Percentiles rank a stretch among this genome's conserved stretches.
Conservation (phyloP, 306 rosid genomes). For the Ceratonia siliqua region DNA sequence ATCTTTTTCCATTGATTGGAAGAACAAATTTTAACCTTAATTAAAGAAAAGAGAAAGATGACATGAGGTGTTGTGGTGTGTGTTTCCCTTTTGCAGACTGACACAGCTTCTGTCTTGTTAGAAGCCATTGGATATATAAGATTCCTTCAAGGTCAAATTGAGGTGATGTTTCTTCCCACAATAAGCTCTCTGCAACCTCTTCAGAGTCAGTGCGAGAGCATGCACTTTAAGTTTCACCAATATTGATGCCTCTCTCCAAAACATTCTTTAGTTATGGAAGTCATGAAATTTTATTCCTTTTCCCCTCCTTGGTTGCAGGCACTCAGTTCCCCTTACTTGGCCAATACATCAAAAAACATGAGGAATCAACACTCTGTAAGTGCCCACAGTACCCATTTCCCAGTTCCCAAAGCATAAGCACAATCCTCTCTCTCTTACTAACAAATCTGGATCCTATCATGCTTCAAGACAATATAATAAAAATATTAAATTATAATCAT, state of each 20-base stretch:
- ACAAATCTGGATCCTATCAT: too few species aligned
- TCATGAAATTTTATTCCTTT: conserved; percentile 37
- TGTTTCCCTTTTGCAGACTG: conserved; percentile 87
- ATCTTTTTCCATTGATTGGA: conserved; percentile 20
- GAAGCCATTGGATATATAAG: conserved; percentile 84
- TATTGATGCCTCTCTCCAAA: conserved; percentile 31
- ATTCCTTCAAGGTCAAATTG: conserved; percentile 86
- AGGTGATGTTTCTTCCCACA: conserved; percentile 60
- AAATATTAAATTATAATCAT: too few species aligned
- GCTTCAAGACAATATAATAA: too few species aligned
- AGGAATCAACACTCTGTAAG: conserved; percentile 64
- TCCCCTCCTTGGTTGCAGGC: conserved; percentile 52
- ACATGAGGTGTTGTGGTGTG: conserved; percentile 21
- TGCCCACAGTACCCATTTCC: conserved; percentile 35
- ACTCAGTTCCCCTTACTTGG: conserved; percentile 77
- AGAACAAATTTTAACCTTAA: conserved; percentile 12
- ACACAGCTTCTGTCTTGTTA: conserved; percentile 90
- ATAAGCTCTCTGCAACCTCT: conserved; percentile 27
- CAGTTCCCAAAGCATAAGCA: too few species aligned
- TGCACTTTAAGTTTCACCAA: conserved; percentile 54
- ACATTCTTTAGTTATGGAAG: conserved; percentile 44
- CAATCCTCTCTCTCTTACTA: conserved; percentile 14
- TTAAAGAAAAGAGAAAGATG: conserved; percentile 45
- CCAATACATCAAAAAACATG: conserved; percentile 56
- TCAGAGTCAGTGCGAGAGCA: conserved; percentile 47